These are phyloP conservation scores for Prunus fruticosa DNA, from an alignment of 306 rosid species.

Conservation along the genomic window DNA sequence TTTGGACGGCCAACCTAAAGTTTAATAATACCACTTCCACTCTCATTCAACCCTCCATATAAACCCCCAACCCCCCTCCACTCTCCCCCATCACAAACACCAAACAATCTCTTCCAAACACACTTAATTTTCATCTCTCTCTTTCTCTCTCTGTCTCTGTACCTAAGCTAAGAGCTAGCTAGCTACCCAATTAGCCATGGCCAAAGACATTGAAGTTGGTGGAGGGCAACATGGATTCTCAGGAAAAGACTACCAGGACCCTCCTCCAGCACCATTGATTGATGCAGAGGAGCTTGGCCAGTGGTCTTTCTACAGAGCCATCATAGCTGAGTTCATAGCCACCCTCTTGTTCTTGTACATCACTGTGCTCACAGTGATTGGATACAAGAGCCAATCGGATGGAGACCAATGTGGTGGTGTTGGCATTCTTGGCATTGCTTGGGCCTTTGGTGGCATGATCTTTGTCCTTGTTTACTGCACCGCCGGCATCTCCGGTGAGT, in stretches of 20 bases:
- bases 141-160: too few relatives aligned
- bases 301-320: conserved; percentile 88
- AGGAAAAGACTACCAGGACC: conserved; percentile 71
- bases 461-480: conserved; percentile 45
- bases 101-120: background rate
- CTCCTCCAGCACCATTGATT: conserved; percentile 63
- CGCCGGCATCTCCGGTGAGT: conserved; percentile 44
- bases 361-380: conserved; percentile 50
- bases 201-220: conserved; percentile 30
- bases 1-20: conserved; percentile 22
- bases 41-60: background rate
- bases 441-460: conserved; percentile 54
- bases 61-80: background rate
- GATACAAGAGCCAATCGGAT: conserved; percentile 34
- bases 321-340: conserved; percentile 87
- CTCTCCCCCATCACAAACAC: background rate
- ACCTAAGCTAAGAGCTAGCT: background rate
- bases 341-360: conserved; percentile 79
- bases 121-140: background rate
- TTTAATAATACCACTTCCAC: conserved; percentile 9
- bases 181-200: conserved; percentile 20
- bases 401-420: conserved; percentile 36
- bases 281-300: conserved; percentile 50
- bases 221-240: conserved; percentile 9
- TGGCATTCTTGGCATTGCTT: conserved; percentile 35